These are phyloP conservation scores for Chenopodium suecicum DNA, from an alignment of 148 eudicot species.

Conservation along the genomic window DNA sequence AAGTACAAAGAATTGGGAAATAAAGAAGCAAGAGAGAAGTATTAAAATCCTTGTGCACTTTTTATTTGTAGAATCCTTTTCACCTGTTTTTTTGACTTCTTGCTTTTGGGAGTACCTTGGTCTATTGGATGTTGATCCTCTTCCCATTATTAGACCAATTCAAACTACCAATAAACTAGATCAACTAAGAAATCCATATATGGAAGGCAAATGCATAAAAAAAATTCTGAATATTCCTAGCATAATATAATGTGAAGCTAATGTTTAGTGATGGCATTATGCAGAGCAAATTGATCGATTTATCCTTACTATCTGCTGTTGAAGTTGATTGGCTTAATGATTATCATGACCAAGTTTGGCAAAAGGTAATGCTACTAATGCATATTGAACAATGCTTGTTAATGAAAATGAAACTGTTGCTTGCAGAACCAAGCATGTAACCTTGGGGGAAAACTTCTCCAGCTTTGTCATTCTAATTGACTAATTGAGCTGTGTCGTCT, in stretches of 20 bases:
- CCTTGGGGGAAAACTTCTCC: not conserved
- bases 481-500: not conserved
- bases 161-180: not conserved
- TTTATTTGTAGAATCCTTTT: not conserved
- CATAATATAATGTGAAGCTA: slow-evolving; percentile 5
- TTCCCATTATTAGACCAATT: not conserved
- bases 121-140: not conserved
- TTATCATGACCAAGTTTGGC: slow-evolving; percentile 92
- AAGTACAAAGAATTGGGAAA: not conserved
- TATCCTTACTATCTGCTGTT: slow-evolving; percentile 55
- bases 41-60: not conserved
- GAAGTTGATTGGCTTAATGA: slow-evolving; percentile 88
- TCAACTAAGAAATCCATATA: not conserved
- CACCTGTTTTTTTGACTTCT: not conserved
- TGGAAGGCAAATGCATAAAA: not conserved
- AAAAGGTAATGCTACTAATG: slow-evolving; percentile 51
- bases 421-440: not conserved
- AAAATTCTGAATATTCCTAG: not conserved
- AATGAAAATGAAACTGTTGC: not conserved
- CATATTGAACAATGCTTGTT: not conserved
- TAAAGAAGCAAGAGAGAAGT: no score
- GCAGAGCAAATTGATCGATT: slow-evolving; percentile 79
- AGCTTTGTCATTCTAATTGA: not conserved
- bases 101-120: not conserved
- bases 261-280: slow-evolving; percentile 8